A percentile compares a stretch with the other conserved stretches of the same genome.
phyloP scores from a whole-genome alignment of 768 basidiomycete genomes.

The Hebeloma cylindrosporum region DNA sequence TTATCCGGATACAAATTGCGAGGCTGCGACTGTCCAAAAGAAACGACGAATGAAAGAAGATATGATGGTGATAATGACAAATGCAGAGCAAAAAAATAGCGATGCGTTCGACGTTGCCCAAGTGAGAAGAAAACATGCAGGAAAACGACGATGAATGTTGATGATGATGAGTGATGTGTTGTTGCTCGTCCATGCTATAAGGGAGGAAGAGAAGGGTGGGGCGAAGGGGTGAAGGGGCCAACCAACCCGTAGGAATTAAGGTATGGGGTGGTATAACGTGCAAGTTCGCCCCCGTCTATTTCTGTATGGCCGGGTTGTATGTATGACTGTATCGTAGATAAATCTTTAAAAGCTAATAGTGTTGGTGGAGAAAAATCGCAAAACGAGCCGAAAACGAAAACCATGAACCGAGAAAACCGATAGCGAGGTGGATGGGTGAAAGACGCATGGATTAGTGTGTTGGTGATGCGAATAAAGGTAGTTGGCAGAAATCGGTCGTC shows the following conservation, averaged over 20 bases:
- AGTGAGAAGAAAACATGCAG: background rate
- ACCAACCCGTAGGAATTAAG: slow-evolving; percentile 18
- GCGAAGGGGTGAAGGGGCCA: slow-evolving; percentile 7
- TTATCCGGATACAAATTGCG: slow-evolving; percentile 1
- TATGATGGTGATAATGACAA: slow-evolving; percentile 10
- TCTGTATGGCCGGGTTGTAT: slow-evolving; percentile 20
- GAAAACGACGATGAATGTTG: slow-evolving; percentile 5
- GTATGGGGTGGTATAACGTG: slow-evolving; percentile 18
- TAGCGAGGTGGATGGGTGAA: slow-evolving; percentile 1
- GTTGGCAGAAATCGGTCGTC: slow-evolving; percentile 16
- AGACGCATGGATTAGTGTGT: slow-evolving; percentile 12
- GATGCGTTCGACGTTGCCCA: slow-evolving; percentile 6
- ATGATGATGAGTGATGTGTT: slow-evolving; percentile 4
- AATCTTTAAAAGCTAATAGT: slow-evolving; percentile 10
- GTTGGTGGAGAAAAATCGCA: slow-evolving; percentile 11
- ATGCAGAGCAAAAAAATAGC: background rate
- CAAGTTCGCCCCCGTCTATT: slow-evolving; percentile 21
- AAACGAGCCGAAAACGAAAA: slow-evolving; percentile 13
- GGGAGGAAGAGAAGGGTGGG: slow-evolving; percentile 7
- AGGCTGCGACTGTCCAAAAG: slow-evolving; percentile 10
- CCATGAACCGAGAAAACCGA: slow-evolving; percentile 20
- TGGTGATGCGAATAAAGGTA: slow-evolving; percentile 7
- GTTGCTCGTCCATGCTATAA: slow-evolving; percentile 15
- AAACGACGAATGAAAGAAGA: slow-evolving; percentile 5
- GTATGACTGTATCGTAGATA: slow-evolving; percentile 21